Evolutionary conservation across 1,284 basidiomycete species (phyloP).

Genomic region (Apiotrichum veenhuisii): DNA sequence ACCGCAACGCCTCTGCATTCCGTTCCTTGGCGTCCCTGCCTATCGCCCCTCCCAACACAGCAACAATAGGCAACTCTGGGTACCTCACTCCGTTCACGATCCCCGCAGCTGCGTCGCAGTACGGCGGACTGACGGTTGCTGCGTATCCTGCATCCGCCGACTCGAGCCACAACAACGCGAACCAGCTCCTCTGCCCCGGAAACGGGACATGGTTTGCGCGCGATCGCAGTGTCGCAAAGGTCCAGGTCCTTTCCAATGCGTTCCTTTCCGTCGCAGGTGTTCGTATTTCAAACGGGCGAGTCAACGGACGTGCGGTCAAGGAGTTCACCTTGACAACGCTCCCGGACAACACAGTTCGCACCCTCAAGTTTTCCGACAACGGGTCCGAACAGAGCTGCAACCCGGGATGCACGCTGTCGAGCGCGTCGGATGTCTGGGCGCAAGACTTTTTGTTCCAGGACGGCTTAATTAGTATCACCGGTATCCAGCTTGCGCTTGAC

Average conservation of each 20-base stretch:
- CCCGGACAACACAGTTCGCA: constrained; percentile 78
- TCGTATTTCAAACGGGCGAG: constrained; percentile 85
- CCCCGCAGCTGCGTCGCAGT: constrained; percentile 52
- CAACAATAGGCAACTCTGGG: constrained; percentile 79
- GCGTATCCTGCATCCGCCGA: constrained; percentile 68
- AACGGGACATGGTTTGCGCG: constrained; percentile 74
- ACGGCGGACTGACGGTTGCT: constrained; percentile 54
- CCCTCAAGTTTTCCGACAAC: constrained; percentile 73
- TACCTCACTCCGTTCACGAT: constrained; percentile 85
- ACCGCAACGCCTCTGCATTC: constrained; percentile 62
- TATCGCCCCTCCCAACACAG: constrained; percentile 50
- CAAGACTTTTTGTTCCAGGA: constrained; percentile 68
- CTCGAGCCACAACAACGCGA: constrained; percentile 64
- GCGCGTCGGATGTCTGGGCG: constrained; percentile 61
- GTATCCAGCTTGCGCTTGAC: constrained; percentile 71
- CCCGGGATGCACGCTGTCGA: constrained; percentile 67
- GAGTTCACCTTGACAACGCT: constrained; percentile 80
- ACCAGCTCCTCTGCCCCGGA: constrained; percentile 76
- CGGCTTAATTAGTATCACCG: constrained; percentile 58
- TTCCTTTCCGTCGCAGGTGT: constrained; percentile 63
- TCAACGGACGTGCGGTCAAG: constrained; percentile 71
- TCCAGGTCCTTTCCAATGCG: constrained; percentile 71
- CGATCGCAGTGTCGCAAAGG: constrained; percentile 64
- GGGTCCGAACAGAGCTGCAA: constrained; percentile 69
- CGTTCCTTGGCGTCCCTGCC: constrained; percentile 56